A percentile compares a stretch with the other conserved stretches of the same genome.
Conservation (phyloP, 2,329 filamentous ascomycete species). For the Colletotrichum chlorophyti region DNA sequence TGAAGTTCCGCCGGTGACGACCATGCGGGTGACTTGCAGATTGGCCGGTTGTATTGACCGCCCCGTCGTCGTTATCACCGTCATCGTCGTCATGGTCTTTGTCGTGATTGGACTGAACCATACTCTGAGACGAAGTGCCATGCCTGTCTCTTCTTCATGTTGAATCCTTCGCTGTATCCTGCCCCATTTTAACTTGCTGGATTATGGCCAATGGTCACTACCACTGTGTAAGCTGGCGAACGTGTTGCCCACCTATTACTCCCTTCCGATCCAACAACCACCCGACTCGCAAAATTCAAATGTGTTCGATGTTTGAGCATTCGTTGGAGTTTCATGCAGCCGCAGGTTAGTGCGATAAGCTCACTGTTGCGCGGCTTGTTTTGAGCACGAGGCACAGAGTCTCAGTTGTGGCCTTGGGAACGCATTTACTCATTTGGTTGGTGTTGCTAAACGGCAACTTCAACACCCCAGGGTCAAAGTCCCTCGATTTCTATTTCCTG, state of each 20-base stretch:
- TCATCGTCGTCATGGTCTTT: too few species aligned
- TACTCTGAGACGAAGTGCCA: constrained; percentile 5
- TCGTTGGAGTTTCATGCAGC: neutral
- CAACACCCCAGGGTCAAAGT: neutral
- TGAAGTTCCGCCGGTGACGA: neutral
- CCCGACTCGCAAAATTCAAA: neutral
- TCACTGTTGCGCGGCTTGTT: too few species aligned
- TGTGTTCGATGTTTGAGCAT: neutral
- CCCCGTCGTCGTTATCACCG: neutral
- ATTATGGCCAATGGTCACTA: too few species aligned
- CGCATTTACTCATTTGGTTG: neutral
- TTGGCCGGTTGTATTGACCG: neutral
- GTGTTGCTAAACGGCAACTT: neutral
- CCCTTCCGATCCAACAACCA: neutral
- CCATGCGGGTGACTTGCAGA: neutral
- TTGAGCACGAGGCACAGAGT: too few species aligned
- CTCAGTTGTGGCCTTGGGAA: too few species aligned
- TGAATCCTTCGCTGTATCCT: too few species aligned
- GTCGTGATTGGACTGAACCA: too few species aligned
- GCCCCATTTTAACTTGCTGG: too few species aligned
- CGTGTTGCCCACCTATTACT: neutral
- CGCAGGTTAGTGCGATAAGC: too few species aligned
- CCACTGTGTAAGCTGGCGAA: too few species aligned
- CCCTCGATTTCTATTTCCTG: too few species aligned
- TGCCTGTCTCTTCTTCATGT: neutral